Base-by-base conservation (phyloP, 805 yeast genomes). In the Pichia kluyveri region DNA sequence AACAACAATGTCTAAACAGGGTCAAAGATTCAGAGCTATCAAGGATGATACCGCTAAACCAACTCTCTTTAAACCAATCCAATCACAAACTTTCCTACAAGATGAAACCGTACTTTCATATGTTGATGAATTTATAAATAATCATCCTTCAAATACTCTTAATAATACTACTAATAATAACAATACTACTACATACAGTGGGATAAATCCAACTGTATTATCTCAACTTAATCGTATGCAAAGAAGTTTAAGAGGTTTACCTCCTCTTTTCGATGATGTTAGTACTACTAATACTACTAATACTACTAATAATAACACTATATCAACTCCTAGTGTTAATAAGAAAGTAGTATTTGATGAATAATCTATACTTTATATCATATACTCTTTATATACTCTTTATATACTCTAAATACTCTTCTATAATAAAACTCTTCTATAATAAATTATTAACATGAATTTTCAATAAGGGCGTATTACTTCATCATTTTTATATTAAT, bases 191-290 rank as follows among this genome's bases (percentile, higher is more conserved):
- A 46, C 46, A 15, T 60, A 60, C 46, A 42, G 51, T 6, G 66
- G 66, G 8, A 59, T 62, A 1, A 59, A 56, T 30, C 51, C 61
- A 17, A 57, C 66, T 6, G 58, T 54, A 8, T 47, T 64, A 18
- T 58, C 65, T 38, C 70, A 66, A 47, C 48, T 67, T 45, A 66
- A 65, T 45, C 62, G 71, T 51, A 54, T 66, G 32, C 69, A 66
- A 48, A 59, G 71, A 56, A 69, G 64, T 39, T 52, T 67, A 17
- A 56, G 69, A 47, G 71, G 71, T 4, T 46, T 67, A 34, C 69
- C 69, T 8, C 71, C 71, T 5, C 52, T 67, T 14, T 50, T 66
- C 40, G 49, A 59, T 17, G 68, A 61, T 23, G 56, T 23, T 23
- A 23, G 54, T 10, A 44, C 51, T 32, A 23, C 39, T 19, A 11